A percentile compares a stretch with the other conserved stretches of the same genome.
These are phyloP conservation scores for Glomus cerebriforme DNA, from an alignment of 192 early-diverging fungal species.

Conservation along the genomic window DNA sequence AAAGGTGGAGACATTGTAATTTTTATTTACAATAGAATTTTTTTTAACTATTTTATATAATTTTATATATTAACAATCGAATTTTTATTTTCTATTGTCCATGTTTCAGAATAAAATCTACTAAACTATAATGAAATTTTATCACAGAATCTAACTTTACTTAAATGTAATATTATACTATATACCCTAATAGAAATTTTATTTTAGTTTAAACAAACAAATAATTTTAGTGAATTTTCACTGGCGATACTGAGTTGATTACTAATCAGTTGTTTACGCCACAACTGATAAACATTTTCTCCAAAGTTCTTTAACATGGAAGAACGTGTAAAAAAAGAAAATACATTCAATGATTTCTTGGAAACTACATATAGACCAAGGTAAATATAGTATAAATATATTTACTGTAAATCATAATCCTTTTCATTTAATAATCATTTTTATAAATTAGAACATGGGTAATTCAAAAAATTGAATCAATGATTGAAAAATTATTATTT, in stretches of 20 bases:
- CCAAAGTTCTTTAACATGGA: neutral
- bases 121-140: no score
- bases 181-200: no score
- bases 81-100: neutral
- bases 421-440: no score
- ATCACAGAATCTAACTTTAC: no score
- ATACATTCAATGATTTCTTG: neutral
- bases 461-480: neutral
- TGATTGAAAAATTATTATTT: neutral
- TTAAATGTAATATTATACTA: no score
- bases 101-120: no score
- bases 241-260: no score
- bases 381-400: neutral
- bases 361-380: conserved; percentile 4
- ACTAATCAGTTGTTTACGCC: neutral
- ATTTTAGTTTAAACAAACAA: no score
- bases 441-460: neutral
- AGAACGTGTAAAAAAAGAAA: neutral
- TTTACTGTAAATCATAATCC: no score
- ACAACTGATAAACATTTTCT: neutral
- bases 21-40: neutral
- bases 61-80: neutral
- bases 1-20: neutral
- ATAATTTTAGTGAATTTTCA: no score
- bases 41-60: neutral